phyloP scores from a whole-genome alignment of 139 green algal genomes.

The Chlamydomonas sp. region DNA sequence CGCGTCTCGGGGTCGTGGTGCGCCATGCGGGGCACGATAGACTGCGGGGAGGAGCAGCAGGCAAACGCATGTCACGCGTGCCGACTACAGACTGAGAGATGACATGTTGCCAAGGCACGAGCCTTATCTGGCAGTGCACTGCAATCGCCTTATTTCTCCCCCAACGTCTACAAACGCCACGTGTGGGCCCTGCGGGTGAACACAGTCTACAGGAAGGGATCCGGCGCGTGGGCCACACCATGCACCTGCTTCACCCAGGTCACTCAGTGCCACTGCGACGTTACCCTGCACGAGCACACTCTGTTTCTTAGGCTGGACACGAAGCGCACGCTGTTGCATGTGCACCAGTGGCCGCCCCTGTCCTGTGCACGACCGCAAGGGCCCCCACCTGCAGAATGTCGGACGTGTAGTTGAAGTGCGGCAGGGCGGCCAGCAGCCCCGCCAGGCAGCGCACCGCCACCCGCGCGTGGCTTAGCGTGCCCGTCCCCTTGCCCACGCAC shows the following conservation, averaged over 20 bases:
- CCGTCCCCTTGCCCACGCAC: constrained; percentile 1
- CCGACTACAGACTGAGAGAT: too few relatives aligned
- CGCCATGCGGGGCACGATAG: constrained; percentile 79
- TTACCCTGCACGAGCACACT: too few relatives aligned
- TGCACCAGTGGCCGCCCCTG: background rate
- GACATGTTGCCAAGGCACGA: too few relatives aligned
- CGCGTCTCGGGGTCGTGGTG: constrained; percentile 54
- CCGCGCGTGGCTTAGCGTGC: constrained; percentile 29
- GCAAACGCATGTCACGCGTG: background rate
- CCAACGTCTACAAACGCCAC: too few relatives aligned
- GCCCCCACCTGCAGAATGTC: constrained; percentile 70
- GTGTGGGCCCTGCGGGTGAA: too few relatives aligned
- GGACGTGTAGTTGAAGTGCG: constrained; percentile 91
- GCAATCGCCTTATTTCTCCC: too few relatives aligned
- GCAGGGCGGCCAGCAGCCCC: constrained; percentile 68
- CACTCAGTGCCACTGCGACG: too few relatives aligned
- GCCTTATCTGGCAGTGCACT: too few relatives aligned
- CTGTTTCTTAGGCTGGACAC: too few relatives aligned
- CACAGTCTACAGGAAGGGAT: too few relatives aligned
- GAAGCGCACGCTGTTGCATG: background rate
- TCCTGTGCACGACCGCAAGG: background rate
- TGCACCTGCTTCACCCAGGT: too few relatives aligned
- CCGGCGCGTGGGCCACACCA: too few relatives aligned
- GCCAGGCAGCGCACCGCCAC: constrained; percentile 84
- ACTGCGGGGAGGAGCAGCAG: constrained; percentile 37